These are phyloP conservation scores for Hebeloma cylindrosporum DNA, from an alignment of 768 basidiomycete genomes.

Conservation along the genomic window DNA sequence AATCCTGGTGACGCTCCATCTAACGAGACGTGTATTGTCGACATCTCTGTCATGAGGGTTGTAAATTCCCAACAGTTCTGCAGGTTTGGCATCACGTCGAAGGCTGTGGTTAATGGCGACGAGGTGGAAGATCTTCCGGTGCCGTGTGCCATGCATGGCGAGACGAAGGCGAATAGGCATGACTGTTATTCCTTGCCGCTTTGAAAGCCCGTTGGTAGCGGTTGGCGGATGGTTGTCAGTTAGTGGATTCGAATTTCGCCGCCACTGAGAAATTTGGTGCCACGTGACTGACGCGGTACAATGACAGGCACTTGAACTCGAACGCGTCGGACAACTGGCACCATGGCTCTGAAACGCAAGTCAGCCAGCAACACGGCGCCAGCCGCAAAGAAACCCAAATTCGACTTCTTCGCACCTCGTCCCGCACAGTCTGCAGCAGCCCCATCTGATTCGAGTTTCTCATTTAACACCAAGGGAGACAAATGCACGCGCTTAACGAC, in stretches of 20 bases:
- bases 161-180: slow-evolving; percentile 89
- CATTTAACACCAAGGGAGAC: slow-evolving; percentile 1
- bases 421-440: neutral
- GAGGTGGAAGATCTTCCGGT: slow-evolving; percentile 78
- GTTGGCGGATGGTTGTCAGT: too few species aligned
- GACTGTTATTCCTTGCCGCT: too few species aligned
- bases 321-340: neutral
- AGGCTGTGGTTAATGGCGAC: slow-evolving; percentile 77
- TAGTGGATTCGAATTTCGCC: too few species aligned
- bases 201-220: too few species aligned
- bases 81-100: slow-evolving; percentile 80
- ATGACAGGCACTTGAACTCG: neutral
- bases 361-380: neutral
- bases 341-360: slow-evolving; percentile 11
- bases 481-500: slow-evolving; percentile 4
- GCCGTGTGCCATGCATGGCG: slow-evolving; percentile 74
- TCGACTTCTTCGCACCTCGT: slow-evolving; percentile 9
- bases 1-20: slow-evolving; percentile 92
- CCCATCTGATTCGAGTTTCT: slow-evolving; percentile 1
- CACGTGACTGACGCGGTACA: slow-evolving; percentile 1
- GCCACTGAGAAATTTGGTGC: slow-evolving; percentile 1
- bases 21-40: slow-evolving; percentile 65
- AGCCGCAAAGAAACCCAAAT: slow-evolving; percentile 6
- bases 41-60: slow-evolving; percentile 61
- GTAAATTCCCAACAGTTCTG: slow-evolving; percentile 85